Base-by-base conservation (phyloP, 2,329 filamentous ascomycete genomes). In the Hypoxylon sp. region DNA sequence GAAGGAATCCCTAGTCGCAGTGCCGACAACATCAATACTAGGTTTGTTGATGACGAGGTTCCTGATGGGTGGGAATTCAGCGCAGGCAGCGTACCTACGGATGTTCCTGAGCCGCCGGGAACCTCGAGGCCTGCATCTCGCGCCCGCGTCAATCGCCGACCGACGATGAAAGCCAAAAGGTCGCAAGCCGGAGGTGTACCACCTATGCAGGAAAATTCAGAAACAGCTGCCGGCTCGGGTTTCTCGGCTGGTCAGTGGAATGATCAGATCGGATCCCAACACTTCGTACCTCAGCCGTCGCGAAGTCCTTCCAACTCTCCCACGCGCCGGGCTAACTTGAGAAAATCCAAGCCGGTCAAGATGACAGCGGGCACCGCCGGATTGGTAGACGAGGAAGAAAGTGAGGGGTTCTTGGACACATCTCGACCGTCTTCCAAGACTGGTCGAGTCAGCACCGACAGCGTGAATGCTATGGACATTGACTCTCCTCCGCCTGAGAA, bases 381-480 rank as follows among this genome's bases (percentile, higher is more conserved):
- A 8, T 49, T 78, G 29, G 76, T 81, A 4, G 77, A 80, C 24
- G 78, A 81, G 0, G 79, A 80, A 3, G 78, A 77, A 46, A 81
- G 76, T 18, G 70, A 71, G 79, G 38, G 78, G 75, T 51, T 65
- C 57, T 67, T 64, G 55, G 60, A 73, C 47, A 46, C 58, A 35
- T 49, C 62, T 6, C 58, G 53, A 47, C 52, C 62, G 13, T 50
- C 64, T 1, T 58, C 54, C 2, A 56, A 37, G 18, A 55, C 66
- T 10, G 69, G 69, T 21, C 66, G 70, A 2, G 53, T 60, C 4
- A 60, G 64, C 17, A 70, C 71, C 9, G 77, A 77, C 29, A 85
- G 81, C 60, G 82, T 84, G 2, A 83, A 81, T 55, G 83, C 85
- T 11, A 88, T 88, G 86, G 86, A 88, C 62, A 87, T 88, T 47